Base-by-base conservation (phyloP, 1,139 yeast species). In the Spencermartinsiella ligniputridi region DNA sequence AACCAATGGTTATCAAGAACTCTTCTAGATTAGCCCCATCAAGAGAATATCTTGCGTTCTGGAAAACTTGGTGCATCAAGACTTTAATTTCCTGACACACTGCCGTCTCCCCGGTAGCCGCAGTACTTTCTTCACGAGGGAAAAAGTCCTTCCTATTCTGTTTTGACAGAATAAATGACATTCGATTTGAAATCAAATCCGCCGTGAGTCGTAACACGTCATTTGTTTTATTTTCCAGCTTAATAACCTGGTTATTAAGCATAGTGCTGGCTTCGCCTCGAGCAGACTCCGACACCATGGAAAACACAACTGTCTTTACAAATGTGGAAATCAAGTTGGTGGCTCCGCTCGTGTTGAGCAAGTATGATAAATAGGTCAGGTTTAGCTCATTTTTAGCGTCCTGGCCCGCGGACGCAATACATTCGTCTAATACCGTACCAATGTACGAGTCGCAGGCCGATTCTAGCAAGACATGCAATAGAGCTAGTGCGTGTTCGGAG, bases 371-470 rank as follows among this genome's bases (percentile, higher is more conserved):
- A 55, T 74, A 80, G 11, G 60, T 62, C 35, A 83, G 66, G 44
- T 71, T 69, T 13, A 77, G 52, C 3, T 64, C 62, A 13, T 43
- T 48, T 44, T 60, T 59, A 35, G 64, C 56, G 44, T 74, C 76
- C 39, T 65, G 68, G 19, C 65, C 54, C 19, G 74, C 62, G 21
- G 62, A 70, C 52, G 78, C 83, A 12, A 56, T 46, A 0, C 90
- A 75, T 8, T 81, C 80, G 54, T 87, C 96, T 32, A 90, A 65
- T 0, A 88, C 89, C 17, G 81, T 73, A 38, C 86, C 89, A 43
- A 88, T 75, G 57, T 86, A 88, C 4, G 82, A 74, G 39, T 78
- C 78, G 1, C 95, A 94, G 41, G 87, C 73, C 47, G 84, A 88
- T 48, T 79, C 74, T 18, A 87, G 63, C 42, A 88, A 62, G 30